Base-by-base conservation (phyloP, 192 early-diverging fungal species). In the Backusella psychrophila region DNA sequence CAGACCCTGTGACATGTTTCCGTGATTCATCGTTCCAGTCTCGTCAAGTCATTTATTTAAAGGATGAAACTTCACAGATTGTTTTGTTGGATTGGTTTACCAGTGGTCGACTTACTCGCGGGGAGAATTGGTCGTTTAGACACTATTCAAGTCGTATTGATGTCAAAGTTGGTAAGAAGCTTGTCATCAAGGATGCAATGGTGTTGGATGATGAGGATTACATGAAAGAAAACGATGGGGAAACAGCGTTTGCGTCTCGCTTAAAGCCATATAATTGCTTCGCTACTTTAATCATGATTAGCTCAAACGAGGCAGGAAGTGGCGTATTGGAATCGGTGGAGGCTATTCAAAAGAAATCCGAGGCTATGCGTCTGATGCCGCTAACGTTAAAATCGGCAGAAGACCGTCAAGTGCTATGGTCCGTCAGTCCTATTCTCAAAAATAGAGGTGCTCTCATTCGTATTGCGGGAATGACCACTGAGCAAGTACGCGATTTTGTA, bases 81-180 rank as follows among this genome's bases (percentile, higher is more conserved):
- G 83, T 96, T 0, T 72, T 96, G 8, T 80, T 97, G 35, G 95
- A 97, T 74, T 97, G 95, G 95, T 90, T 94, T 75, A 94, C 92
- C 0, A 90, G 90, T 52, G 95, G 95, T 6, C 74, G 95, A 59
- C 82, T 85, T 75, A 88, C 86, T 12, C 71, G 91, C 1, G 94
- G 94, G 33, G 95, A 97, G 71, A 75, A 74, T 11, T 97, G 94
- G 94, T 80, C 68, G 66, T 96, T 93, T 68, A 73, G 70, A 75
- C 78, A 75, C 68, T 87, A 74, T 72, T 81, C 77, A 42, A 84
- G 71, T 75, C 80, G 69, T 34, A 78, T 69, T 36, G 83, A 79
- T 72, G 29, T 86, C 26, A 66, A 73, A 9, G 44, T 84, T 1
- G 74, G 59, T 34, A 74, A 49, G 72, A 69, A 69, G 23, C 66